phyloP scores from a whole-genome alignment of 1,284 basidiomycete species.

The Leccinum proliferum region DNA sequence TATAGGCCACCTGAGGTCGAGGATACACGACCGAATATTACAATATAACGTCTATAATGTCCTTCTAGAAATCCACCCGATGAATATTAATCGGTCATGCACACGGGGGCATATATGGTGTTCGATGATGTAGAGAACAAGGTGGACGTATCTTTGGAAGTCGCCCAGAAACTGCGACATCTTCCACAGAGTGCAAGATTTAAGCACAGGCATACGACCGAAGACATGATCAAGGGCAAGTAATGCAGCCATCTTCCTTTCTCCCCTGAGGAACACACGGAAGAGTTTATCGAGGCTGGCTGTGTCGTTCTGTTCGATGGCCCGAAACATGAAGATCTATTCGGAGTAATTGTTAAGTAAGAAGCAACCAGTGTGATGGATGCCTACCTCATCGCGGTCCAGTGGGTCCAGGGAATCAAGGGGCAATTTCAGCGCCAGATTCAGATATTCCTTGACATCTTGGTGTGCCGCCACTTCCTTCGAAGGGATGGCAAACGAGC shows the following conservation, averaged over 20 bases:
- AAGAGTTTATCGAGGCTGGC: conserved; percentile 5
- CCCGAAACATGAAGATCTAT: conserved; percentile 23
- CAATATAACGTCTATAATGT: no score
- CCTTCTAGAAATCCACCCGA: no score
- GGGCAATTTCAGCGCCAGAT: conserved; percentile 15
- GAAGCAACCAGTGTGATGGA: neutral
- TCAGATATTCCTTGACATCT: conserved; percentile 11
- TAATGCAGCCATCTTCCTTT: conserved; percentile 11
- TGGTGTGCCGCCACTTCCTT: conserved; percentile 7
- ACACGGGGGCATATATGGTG: neutral
- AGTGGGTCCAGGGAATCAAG: conserved; percentile 11
- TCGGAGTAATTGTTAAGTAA: neutral
- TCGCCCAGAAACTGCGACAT: conserved; percentile 27
- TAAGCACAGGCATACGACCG: conserved; percentile 10
- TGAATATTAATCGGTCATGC: no score
- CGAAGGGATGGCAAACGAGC: conserved; percentile 20
- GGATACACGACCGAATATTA: no score
- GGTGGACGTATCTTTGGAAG: conserved; percentile 34
- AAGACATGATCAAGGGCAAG: conserved; percentile 26
- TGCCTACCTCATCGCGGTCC: conserved; percentile 15
- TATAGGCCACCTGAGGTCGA: no score
- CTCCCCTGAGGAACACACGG: conserved; percentile 10
- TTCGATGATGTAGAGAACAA: conserved; percentile 28
- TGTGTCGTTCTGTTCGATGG: conserved; percentile 14
- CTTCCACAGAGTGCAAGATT: conserved; percentile 17